A percentile compares a stretch with the other conserved stretches of the same genome.
These are phyloP conservation scores for Eucalyptus regnans DNA, from an alignment of 345 rosid genomes.

Conservation along the genomic window DNA sequence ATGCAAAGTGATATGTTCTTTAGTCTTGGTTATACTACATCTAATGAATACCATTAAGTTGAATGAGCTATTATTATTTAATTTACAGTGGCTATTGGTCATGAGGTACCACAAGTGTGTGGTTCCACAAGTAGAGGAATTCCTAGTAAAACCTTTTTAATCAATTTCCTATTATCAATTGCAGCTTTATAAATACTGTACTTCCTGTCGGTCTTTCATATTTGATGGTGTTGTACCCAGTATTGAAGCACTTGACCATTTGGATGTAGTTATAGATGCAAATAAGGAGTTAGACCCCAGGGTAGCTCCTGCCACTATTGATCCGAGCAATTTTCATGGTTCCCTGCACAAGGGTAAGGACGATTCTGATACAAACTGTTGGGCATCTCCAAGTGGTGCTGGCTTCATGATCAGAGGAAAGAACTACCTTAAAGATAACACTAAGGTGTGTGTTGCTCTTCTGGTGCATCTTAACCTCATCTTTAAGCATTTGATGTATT, in stretches of 20 bases:
- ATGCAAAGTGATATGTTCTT: neutral
- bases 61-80: neutral
- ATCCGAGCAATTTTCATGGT: constrained; percentile 47
- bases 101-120: neutral
- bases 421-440: constrained; percentile 73
- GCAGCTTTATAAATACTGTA: neutral
- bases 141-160: neutral
- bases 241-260: neutral
- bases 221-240: neutral
- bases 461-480: neutral
- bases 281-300: constrained; percentile 48
- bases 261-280: constrained; percentile 45
- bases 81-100: neutral
- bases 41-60: neutral
- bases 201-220: neutral
- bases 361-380: constrained; percentile 69
- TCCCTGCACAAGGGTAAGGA: constrained; percentile 49
- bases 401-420: constrained; percentile 96
- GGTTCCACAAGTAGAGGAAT: neutral
- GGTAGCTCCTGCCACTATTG: constrained; percentile 35
- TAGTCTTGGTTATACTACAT: neutral
- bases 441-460: constrained; percentile 41
- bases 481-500: neutral
- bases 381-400: constrained; percentile 77
- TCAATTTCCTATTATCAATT: neutral